Evolutionary conservation across 116 monocot species (phyloP), one percentile per base, ranked within the genome.

Genomic region (Zostera marina): DNA sequence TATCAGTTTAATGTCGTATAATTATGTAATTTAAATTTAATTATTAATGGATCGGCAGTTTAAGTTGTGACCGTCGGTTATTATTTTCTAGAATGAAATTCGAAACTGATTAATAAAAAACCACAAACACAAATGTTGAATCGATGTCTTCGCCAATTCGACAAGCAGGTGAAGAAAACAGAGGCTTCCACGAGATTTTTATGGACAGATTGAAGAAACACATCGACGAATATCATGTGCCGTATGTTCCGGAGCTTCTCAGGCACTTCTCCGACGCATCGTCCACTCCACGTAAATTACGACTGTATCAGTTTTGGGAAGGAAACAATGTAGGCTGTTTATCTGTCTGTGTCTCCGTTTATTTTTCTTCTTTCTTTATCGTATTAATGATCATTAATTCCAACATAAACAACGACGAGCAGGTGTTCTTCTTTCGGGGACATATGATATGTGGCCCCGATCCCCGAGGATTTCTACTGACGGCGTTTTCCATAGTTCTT

Each of bases 341-440:
- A 9, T 46, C 32, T 23, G 19, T 42, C 19, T 15, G 10, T 24
- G 11, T 42, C 12, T 46, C 44, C n/a, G n/a, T n/a, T n/a, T n/a
- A 11, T 63, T 9, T 40, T 40, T 12, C 10, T 42, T 21, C 40
- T 53, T 44, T 25, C n/a, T 21, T 14, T 23, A n/a, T 42, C 3
- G 15, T 44, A 4, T 17, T 19, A 0, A 10, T 42, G 64, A 53
- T 62, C 24, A 22, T 5, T 44, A 26, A 5, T 43, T 42, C n/a
- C 21, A 11, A 3, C 5, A 40, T 5, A 20, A 54, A 13, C 42
- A 23, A 22, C 40, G 56, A 25, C 32, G 39, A 38, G 5, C 65
- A 83, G 83, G 79, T 83, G 32, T 73, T 83, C 48, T 83, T 83
- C 76, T 71, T 83, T 24, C 60, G 68, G 16, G 83, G 83, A 2